Percentiles rank a stretch among this genome's conserved stretches.
These are phyloP conservation scores for Aegilops longissima DNA, from an alignment of 176 grass and related monocot genomes.

Conservation along the genomic window DNA sequence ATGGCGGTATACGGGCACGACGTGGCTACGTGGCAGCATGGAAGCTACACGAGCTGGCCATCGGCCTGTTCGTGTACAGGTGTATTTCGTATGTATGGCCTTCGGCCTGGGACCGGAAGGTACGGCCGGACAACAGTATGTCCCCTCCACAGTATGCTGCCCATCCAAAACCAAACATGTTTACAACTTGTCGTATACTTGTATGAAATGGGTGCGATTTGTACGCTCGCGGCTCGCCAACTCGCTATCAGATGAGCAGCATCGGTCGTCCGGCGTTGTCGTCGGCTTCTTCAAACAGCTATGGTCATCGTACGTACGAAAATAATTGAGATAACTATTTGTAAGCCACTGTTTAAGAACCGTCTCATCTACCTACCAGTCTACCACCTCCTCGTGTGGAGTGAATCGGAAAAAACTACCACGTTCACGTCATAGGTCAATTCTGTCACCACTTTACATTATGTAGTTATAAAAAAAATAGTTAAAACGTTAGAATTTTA, in stretches of 20 bases:
- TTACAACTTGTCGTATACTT: neutral
- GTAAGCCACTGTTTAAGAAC: too few relatives aligned
- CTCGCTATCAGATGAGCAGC: neutral
- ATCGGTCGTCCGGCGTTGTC: neutral
- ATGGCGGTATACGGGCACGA: neutral
- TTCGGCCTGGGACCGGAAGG: neutral
- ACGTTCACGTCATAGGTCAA: too few relatives aligned
- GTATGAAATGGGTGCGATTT: neutral
- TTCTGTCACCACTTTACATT: too few relatives aligned
- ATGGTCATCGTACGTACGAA: neutral
- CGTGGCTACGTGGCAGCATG: neutral
- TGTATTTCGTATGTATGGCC: neutral
- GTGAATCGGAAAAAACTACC: too few relatives aligned
- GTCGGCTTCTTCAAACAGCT: neutral
- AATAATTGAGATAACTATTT: too few relatives aligned
- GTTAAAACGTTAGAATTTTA: too few relatives aligned
- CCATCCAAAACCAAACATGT: neutral
- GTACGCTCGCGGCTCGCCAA: neutral
- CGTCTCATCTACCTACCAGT: too few relatives aligned
- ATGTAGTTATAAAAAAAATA: too few relatives aligned
- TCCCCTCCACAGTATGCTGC: neutral
- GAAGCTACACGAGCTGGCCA: neutral
- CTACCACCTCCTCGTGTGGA: too few relatives aligned
- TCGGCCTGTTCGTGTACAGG: neutral
- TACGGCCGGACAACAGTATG: neutral